Conservation (phyloP, 2,329 filamentous ascomycete species). For the Alternaria triticimaculans region DNA sequence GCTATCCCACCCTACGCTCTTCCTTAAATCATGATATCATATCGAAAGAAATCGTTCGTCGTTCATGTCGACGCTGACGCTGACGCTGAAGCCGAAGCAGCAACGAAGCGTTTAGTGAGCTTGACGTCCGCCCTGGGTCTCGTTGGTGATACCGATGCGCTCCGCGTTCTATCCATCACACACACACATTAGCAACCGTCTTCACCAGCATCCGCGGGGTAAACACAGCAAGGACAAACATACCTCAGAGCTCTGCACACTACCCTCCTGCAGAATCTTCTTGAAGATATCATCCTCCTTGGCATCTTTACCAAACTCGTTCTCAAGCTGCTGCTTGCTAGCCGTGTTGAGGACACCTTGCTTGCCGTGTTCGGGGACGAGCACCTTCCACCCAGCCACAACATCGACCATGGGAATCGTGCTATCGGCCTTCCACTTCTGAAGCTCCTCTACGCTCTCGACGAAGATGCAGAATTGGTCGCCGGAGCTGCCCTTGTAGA, state of each 20-base stretch:
- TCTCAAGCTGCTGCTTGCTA: constrained; percentile 75
- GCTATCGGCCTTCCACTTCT: constrained; percentile 84
- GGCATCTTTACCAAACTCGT: constrained; percentile 79
- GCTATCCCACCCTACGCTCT: neutral
- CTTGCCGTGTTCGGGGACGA: constrained; percentile 83
- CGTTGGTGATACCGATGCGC: constrained; percentile 53
- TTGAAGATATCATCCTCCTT: constrained; percentile 81
- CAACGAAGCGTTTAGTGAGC: constrained; percentile 33
- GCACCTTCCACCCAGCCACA: constrained; percentile 86
- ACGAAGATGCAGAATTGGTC: constrained; percentile 75
- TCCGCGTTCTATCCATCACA: constrained; percentile 43
- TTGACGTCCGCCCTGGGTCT: constrained; percentile 46
- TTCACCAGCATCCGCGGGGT: too few species aligned
- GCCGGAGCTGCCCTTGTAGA: constrained; percentile 74
- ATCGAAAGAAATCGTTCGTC: constrained; percentile 15
- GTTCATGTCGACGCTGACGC: constrained; percentile 1
- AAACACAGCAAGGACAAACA: constrained; percentile 7
- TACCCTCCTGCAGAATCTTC: constrained; percentile 80
- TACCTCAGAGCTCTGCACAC: constrained; percentile 44
- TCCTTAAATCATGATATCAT: constrained; percentile 24
- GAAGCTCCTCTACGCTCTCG: constrained; percentile 66
- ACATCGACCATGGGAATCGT: constrained; percentile 83
- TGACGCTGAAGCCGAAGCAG: neutral
- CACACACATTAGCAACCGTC: too few species aligned
- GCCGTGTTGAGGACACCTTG: constrained; percentile 81